Evolutionary conservation across 1,139 yeast genomes (phyloP).

Genomic region (Neolecta irregularis): DNA sequence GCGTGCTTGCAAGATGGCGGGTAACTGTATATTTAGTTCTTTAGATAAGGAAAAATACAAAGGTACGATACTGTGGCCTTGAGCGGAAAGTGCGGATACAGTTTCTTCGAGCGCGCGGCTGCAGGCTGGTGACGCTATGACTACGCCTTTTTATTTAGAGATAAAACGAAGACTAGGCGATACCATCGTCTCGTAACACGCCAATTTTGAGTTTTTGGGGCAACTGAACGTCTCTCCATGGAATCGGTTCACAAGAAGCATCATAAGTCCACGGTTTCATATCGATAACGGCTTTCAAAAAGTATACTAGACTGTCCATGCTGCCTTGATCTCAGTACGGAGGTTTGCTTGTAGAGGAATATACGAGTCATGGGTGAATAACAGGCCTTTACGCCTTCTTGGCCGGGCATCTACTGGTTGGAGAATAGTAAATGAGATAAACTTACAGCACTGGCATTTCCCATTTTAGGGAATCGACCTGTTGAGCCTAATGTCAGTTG

Average conservation of each 20-base stretch:
- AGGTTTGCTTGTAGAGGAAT: too few species aligned
- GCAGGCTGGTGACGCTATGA: too few species aligned
- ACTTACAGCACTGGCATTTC: too few species aligned
- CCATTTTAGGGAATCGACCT: conserved; percentile 36
- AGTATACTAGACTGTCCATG: too few species aligned
- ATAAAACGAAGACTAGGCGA: conserved; percentile 44
- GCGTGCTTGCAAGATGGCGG: too few species aligned
- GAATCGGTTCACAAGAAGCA: conserved; percentile 32
- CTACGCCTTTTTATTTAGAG: too few species aligned
- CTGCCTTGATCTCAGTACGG: too few species aligned
- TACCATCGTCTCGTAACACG: conserved; percentile 32
- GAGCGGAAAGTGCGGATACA: conserved; percentile 27
- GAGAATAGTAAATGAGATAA: conserved; percentile 32
- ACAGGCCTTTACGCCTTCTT: conserved; percentile 39
- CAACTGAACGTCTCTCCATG: conserved; percentile 35
- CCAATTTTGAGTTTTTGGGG: conserved; percentile 35
- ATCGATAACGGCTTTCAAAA: conserved; percentile 35
- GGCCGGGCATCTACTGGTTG: too few species aligned
- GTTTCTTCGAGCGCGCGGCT: conserved; percentile 32
- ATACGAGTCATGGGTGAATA: conserved; percentile 46
- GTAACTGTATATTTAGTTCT: conserved; percentile 26
- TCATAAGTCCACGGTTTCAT: conserved; percentile 42
- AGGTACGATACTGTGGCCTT: conserved; percentile 32
- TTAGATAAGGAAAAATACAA: conserved; percentile 26
- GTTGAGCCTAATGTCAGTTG: too few species aligned